These are phyloP conservation scores for Tetraselmis chui DNA, from an alignment of 139 green algal species.

Conservation along the genomic window DNA sequence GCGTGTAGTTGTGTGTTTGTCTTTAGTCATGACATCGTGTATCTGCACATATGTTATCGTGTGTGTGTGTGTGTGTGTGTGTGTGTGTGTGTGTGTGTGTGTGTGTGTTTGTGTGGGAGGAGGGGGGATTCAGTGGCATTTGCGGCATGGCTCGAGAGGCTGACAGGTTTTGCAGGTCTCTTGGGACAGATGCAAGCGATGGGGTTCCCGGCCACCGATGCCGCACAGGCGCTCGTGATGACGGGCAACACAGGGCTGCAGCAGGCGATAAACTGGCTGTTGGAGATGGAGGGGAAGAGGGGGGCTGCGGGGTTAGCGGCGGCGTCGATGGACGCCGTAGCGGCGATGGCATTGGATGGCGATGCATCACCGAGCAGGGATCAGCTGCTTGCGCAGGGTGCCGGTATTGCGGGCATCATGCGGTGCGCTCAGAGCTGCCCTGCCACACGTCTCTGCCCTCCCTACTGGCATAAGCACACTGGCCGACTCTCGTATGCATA, in stretches of 20 bases:
- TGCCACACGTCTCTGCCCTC: no score
- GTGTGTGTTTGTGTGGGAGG: no score
- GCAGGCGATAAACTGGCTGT: constrained; percentile 31
- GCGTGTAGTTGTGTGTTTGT: no score
- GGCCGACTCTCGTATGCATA: no score
- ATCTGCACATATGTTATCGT: no score
- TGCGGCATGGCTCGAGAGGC: no score
- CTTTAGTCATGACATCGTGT: no score
- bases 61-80: no score
- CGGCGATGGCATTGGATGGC: neutral
- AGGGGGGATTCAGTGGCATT: no score
- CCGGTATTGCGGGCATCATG: neutral
- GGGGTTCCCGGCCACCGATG: constrained; percentile 18
- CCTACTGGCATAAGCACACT: no score
- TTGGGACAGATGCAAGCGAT: constrained; percentile 24
- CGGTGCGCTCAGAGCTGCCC: neutral
- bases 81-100: no score
- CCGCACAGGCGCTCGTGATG: constrained; percentile 15
- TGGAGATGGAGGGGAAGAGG: constrained; percentile 9
- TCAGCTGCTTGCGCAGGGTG: neutral
- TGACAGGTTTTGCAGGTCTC: no score
- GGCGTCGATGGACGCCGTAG: neutral
- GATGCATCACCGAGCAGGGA: neutral
- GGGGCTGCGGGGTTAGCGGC: neutral
- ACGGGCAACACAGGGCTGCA: constrained; percentile 28